Conservation (phyloP, 768 basidiomycete genomes). For the Auricularia sp. region DNA sequence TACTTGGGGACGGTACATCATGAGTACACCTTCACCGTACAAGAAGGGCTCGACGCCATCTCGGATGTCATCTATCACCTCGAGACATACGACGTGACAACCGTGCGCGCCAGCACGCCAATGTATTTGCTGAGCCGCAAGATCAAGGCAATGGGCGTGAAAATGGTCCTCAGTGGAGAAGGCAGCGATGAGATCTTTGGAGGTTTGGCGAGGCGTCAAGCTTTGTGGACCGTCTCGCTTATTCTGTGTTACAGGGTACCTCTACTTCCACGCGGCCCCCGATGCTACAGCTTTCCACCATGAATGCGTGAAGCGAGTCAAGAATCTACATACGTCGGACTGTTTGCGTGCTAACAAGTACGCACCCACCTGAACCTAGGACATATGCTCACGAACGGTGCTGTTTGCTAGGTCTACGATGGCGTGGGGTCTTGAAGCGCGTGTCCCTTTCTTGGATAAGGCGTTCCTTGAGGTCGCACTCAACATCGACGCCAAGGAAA, state of each 20-base stretch:
- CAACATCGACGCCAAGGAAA: constrained; percentile 79
- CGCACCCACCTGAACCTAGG: constrained; percentile 14
- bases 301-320: constrained; percentile 88
- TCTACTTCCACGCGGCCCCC: constrained; percentile 99
- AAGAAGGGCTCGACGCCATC: constrained; percentile 94
- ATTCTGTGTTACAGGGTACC: constrained; percentile 53
- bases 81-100: constrained; percentile 98
- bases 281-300: constrained; percentile 83
- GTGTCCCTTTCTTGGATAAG: constrained; percentile 98
- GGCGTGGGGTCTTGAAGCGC: constrained; percentile 99
- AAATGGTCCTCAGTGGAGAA: constrained; percentile 98
- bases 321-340: constrained; percentile 95
- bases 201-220: constrained; percentile 36
- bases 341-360: constrained; percentile 98
- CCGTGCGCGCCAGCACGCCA: constrained; percentile 92
- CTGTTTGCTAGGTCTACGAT: constrained; percentile 68
- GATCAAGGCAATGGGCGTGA: constrained; percentile 99
- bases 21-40: constrained; percentile 95
- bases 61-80: constrained; percentile 97
- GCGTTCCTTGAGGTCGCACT: constrained; percentile 88
- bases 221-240: neutral
- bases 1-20: constrained; percentile 94
- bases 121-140: constrained; percentile 98
- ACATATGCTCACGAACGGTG: neutral
- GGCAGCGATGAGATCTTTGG: constrained; percentile 97